A percentile compares a stretch with the other conserved stretches of the same genome.
These are phyloP conservation scores for Anisodus acutangulus DNA, from an alignment of 257 asterid species.

Conservation along the genomic window DNA sequence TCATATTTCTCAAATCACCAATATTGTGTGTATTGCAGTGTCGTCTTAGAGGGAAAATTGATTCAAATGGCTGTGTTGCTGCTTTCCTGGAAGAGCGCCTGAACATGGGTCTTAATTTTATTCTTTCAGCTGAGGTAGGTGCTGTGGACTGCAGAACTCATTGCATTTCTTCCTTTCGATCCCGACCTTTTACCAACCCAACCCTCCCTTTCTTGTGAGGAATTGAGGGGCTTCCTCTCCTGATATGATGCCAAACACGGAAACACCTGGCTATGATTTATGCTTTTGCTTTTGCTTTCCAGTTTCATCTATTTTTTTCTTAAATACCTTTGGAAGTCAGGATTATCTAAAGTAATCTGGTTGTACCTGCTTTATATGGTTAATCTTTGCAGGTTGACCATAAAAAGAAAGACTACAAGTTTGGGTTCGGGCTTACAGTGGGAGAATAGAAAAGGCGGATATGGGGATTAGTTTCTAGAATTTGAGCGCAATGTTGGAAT, in stretches of 20 bases:
- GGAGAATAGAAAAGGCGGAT: conserved; percentile 61
- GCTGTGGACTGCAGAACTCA: not conserved
- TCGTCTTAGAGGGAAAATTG: conserved; percentile 91
- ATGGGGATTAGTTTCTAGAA: not conserved
- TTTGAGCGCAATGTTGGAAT: conserved; percentile 19
- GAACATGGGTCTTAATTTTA: conserved; percentile 81
- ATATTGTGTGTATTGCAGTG: conserved; percentile 49
- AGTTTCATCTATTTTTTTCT: not conserved
- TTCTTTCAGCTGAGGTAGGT: conserved; percentile 92
- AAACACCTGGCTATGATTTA: not conserved
- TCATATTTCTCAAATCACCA: not conserved
- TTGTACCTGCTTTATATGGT: not conserved
- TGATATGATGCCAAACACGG: not conserved
- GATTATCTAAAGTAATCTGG: not conserved
- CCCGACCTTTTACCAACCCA: not conserved
- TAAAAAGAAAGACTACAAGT: conserved; percentile 83
- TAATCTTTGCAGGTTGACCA: conserved; percentile 69
- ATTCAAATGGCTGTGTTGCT: conserved; percentile 76
- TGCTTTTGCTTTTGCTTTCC: not conserved
- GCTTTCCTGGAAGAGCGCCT: conserved; percentile 85
- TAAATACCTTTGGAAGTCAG: not conserved
- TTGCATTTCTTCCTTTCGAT: not conserved
- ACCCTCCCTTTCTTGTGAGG: not conserved
- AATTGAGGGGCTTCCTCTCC: not conserved
- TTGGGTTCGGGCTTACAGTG: conserved; percentile 80